Evolutionary conservation across 2,329 filamentous ascomycete genomes (phyloP), one percentile per base, ranked within the genome.

Genomic region (Zalaria sp.): DNA sequence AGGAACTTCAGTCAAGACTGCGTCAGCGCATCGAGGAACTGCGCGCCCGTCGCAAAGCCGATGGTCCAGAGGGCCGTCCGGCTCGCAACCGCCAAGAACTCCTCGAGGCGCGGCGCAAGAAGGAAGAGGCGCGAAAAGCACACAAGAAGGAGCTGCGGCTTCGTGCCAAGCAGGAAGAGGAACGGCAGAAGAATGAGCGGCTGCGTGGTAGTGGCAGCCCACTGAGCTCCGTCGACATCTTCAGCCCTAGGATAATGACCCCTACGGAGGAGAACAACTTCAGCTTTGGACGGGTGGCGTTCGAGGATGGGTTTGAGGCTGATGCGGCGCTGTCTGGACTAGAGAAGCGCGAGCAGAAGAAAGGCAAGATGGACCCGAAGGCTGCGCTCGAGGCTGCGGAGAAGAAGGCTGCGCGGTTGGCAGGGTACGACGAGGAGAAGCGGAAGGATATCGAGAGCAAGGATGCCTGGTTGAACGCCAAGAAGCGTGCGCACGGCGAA

Each of bases 391-490:
- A 82, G 52, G 84, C 83, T 40, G 78, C 85, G 1, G 81, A 95
- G 63, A 83, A 85, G 55, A 89, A 94, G 63, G 82, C 88, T 65
- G 78, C 81, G 53, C 81, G 87, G 27, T 66, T 96, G 27, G 73
- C 79, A 36, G 73, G 68, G 27, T 75, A 94, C 55, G 83, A 89
- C 52, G 76, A 81, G 1, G 75, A 77, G 50, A 93, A 94, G 66
- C 81, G 83, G 43, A 79, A 79, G 47, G 84, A 93, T 45, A 81
- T 96, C 36, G 79, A 87, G 46, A 85, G 95, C 62, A 96, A 96
- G 68, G 89, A 98, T 54, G 69, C 80, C 44, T 98, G 91, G 91
- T 70, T 95, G 45, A 89, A 83, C 38, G 91, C 91, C 2, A 82
- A 89, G 62, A 85, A 86, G 62, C 79, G 83, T 25, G 86, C 82